Percentiles rank a stretch among this genome's conserved stretches.
phyloP scores from a whole-genome alignment of 1,284 basidiomycete species.

The Baeospora myosura region DNA sequence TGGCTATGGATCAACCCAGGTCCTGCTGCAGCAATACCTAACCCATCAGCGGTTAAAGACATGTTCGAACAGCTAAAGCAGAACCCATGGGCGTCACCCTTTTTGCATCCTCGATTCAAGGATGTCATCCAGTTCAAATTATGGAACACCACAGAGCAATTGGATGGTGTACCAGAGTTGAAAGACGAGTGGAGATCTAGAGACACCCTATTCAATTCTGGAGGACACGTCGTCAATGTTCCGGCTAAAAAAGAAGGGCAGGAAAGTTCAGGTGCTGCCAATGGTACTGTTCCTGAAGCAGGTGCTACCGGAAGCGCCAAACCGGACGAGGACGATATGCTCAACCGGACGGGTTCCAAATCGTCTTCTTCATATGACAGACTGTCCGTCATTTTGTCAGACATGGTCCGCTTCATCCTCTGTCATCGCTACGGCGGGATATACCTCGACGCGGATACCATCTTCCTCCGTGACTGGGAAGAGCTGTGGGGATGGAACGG shows the following conservation, averaged over 20 bases:
- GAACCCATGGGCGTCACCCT: slow-evolving; percentile 82
- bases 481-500: slow-evolving; percentile 85
- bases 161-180: slow-evolving; percentile 75
- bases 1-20: slow-evolving; percentile 89
- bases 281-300: slow-evolving; percentile 14
- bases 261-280: slow-evolving; percentile 1
- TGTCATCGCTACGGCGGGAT: slow-evolving; percentile 83
- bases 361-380: slow-evolving; percentile 72
- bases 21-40: slow-evolving; percentile 62
- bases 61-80: slow-evolving; percentile 61
- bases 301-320: no score
- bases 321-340: slow-evolving; percentile 48
- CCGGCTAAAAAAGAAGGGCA: slow-evolving; percentile 28
- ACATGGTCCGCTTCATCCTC: slow-evolving; percentile 82
- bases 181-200: slow-evolving; percentile 70
- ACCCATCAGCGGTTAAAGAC: slow-evolving; percentile 61
- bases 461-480: slow-evolving; percentile 87
- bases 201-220: slow-evolving; percentile 69
- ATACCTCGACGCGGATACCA: slow-evolving; percentile 83
- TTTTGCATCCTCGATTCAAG: slow-evolving; percentile 74
- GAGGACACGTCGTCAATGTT: slow-evolving; percentile 53
- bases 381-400: slow-evolving; percentile 76
- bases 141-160: slow-evolving; percentile 87
- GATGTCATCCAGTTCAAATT: slow-evolving; percentile 80
- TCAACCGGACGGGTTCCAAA: slow-evolving; percentile 71